phyloP scores from a whole-genome alignment of 768 basidiomycete genomes.

The Suillus variegatus region DNA sequence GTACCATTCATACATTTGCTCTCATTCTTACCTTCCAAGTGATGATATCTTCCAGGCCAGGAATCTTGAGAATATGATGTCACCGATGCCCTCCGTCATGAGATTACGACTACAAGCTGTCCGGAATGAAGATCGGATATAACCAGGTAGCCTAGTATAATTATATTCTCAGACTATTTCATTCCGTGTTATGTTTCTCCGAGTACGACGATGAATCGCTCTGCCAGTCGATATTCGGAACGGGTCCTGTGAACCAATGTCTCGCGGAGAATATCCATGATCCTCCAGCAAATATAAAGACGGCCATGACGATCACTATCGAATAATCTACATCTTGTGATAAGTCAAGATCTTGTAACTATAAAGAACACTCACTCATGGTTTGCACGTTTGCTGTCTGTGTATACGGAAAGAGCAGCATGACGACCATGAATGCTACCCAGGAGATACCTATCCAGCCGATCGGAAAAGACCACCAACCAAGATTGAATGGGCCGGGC shows the following conservation, averaged over 20 bases:
- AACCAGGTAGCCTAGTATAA: not conserved
- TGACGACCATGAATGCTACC: constrained; percentile 35
- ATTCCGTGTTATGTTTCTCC: constrained; percentile 8
- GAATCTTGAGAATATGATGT: no score
- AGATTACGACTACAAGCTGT: no score
- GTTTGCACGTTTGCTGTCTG: constrained; percentile 22
- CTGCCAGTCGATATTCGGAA: constrained; percentile 28
- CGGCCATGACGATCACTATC: constrained; percentile 31
- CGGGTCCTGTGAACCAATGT: constrained; percentile 37
- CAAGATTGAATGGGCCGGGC: constrained; percentile 37
- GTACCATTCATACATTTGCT: no score
- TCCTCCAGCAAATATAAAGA: constrained; percentile 31
- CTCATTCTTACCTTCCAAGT: no score
- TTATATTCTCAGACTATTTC: not conserved
- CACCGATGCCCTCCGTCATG: no score
- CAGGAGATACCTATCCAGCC: constrained; percentile 31
- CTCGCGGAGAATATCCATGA: constrained; percentile 37
- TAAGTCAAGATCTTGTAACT: not conserved
- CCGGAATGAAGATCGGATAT: no score
- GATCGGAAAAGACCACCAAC: constrained; percentile 30
- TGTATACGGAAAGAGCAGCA: constrained; percentile 35
- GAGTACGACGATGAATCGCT: constrained; percentile 9
- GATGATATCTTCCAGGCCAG: no score
- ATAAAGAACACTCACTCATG: constrained; percentile 33
- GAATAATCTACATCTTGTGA: constrained; percentile 18